A percentile compares a stretch with the other conserved stretches of the same genome.
Evolutionary conservation across 441 rosid genomes (phyloP).

Genomic region (Brassica balearica): DNA sequence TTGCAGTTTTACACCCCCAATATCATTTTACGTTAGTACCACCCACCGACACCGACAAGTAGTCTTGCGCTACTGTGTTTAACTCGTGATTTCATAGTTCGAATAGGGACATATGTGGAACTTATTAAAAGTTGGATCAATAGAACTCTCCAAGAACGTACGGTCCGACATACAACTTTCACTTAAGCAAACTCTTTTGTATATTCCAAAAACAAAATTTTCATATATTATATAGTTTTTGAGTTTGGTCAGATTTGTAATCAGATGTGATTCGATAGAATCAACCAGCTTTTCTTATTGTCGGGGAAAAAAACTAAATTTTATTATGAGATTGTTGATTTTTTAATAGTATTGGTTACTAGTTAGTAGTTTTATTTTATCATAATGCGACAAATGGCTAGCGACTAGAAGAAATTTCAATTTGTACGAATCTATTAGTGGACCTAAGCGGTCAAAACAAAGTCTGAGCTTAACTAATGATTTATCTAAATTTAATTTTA

Average conservation of each 20-base stretch:
- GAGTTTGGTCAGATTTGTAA: constrained; percentile 39
- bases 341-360: background rate
- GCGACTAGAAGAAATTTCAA: background rate
- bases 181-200: constrained; percentile 34
- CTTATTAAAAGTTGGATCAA: background rate
- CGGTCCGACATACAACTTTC: constrained; percentile 42
- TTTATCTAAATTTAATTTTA: background rate
- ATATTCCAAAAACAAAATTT: background rate
- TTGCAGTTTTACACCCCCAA: constrained; percentile 30
- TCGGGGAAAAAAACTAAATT: constrained; percentile 14
- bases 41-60: constrained; percentile 51
- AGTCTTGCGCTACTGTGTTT: constrained; percentile 36
- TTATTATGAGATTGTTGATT: constrained; percentile 2
- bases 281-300: constrained; percentile 34
- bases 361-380: background rate
- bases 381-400: constrained; percentile 4
- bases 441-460: constrained; percentile 37
- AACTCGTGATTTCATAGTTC: constrained; percentile 41
- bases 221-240: background rate
- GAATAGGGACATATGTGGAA: constrained; percentile 42
- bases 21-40: constrained; percentile 5
- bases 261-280: constrained; percentile 39
- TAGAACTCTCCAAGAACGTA: constrained; percentile 39
- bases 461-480: constrained; percentile 14
- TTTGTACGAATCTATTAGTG: constrained; percentile 20